Base-by-base conservation (phyloP, 108 stramenopile genomes). In the Fragilaria radians region DNA sequence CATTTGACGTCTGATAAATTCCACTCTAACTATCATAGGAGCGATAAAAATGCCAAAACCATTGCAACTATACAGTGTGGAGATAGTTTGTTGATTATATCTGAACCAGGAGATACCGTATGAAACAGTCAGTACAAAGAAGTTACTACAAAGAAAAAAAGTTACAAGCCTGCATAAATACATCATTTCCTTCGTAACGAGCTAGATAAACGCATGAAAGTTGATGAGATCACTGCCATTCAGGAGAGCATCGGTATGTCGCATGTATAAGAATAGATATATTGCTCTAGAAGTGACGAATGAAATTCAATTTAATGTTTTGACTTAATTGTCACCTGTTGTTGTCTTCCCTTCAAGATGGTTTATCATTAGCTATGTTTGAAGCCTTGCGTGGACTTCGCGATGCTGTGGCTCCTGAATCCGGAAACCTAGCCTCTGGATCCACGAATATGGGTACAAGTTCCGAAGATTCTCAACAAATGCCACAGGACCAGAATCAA, bases 331-430 rank as follows among this genome's bases (percentile, higher is more conserved):
- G 24, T 5, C 48, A 25, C 48, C 23, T 49, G 25, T 25, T 45
- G 17, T 45, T 45, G 11, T 45, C 17, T 11, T 17, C 42, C 17
- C 42, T 5, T n/a, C 52, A 36, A 31, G 76, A 80, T 62, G 70
- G 80, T 32, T 76, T 93, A 4, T 85, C 88, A 21, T 71, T 93
- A 25, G 80, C 88, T 34, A 78, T 93, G 61, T 93, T 93, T 65
- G 91, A 93, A 63, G 91, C 88, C 17, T 63, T 93, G 29, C 77
- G 91, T n/a, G 80, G 82, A 3, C 70, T 89, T 11, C 82, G 91
- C 21, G 88, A 93, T 61, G 86, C 91, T 7, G 83, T 88, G 0
- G 86, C 84, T 3, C 82, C 91, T 19, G 79, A 85, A 57, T 89
- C 81, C 5, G 77, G 76, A 4, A 82, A 82, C 50, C 42, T 78